These are phyloP conservation scores for Saccharomycopsis amapae DNA, from an alignment of 805 yeast genomes.

Conservation along the genomic window DNA sequence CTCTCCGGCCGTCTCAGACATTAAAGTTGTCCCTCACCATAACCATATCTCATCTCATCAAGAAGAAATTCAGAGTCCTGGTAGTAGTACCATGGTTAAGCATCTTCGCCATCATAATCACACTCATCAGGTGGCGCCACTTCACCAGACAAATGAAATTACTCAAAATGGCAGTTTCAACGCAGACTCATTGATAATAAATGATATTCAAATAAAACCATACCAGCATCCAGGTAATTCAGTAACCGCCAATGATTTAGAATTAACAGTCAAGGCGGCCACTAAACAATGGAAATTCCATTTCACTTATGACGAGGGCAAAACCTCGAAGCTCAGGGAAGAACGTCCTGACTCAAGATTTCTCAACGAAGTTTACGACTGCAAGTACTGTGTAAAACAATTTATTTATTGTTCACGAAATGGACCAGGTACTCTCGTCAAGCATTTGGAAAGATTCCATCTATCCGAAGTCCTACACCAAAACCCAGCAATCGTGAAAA, in stretches of 20 bases:
- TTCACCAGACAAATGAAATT: too few relatives aligned
- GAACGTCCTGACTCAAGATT: slow-evolving; percentile 1
- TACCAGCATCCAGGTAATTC: neutral
- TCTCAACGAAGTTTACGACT: slow-evolving; percentile 6
- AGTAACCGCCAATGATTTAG: slow-evolving; percentile 6
- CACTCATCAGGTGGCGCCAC: too few relatives aligned
- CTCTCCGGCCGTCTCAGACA: neutral
- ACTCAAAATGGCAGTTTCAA: too few relatives aligned
- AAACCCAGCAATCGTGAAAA: slow-evolving; percentile 2
- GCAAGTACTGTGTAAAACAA: slow-evolving; percentile 17
- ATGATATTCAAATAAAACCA: neutral
- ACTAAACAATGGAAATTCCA: slow-evolving; percentile 19
- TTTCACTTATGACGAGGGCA: slow-evolving; percentile 5
- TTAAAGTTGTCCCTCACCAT: neutral
- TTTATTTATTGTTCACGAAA: slow-evolving; percentile 20
- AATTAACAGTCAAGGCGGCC: slow-evolving; percentile 12
- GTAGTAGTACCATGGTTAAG: too few relatives aligned
- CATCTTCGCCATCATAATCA: too few relatives aligned
- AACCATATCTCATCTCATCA: neutral
- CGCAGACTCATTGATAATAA: neutral
- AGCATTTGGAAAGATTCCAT: slow-evolving; percentile 20
- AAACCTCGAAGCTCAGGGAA: slow-evolving; percentile 1
- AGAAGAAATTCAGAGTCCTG: neutral
- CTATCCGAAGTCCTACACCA: slow-evolving; percentile 9
- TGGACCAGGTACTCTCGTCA: slow-evolving; percentile 20